Conservation (phyloP, 345 rosid species). For the Citrus sp. region DNA sequence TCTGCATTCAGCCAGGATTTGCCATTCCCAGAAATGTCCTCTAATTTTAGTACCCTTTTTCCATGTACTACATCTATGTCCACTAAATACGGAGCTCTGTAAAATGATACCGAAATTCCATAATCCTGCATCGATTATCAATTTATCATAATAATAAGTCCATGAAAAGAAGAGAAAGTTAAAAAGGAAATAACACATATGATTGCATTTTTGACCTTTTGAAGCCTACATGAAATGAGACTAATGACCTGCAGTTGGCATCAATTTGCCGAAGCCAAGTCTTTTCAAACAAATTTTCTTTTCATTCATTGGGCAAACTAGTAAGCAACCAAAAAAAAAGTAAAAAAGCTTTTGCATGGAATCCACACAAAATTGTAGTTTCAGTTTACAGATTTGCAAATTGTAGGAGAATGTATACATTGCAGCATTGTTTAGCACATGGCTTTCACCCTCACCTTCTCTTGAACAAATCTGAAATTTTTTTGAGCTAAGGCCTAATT, state of each 20-base stretch:
- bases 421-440: too few species aligned
- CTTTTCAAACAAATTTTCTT: conserved; percentile 1
- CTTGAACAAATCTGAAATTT: too few species aligned
- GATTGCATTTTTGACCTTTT: not conserved
- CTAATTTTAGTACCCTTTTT: conserved; percentile 62
- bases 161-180: not conserved
- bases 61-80: conserved; percentile 76
- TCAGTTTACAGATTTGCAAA: too few species aligned
- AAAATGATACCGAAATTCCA: conserved; percentile 60
- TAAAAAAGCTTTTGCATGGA: not conserved
- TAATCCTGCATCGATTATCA: conserved; percentile 52
- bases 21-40: conserved; percentile 67
- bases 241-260: conserved; percentile 32
- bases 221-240: not conserved
- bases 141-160: not conserved
- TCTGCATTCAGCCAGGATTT: conserved; percentile 66
- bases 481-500: too few species aligned
- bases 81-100: conserved; percentile 80
- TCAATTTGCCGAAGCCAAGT: not conserved
- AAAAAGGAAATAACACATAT: not conserved
- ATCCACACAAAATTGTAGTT: not conserved
- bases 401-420: too few species aligned
- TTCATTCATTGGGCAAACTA: not conserved
- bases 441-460: too few species aligned
- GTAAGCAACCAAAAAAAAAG: not conserved